Conservation (phyloP, 2,329 filamentous ascomycete genomes). For the Trichoderma aggressivum region DNA sequence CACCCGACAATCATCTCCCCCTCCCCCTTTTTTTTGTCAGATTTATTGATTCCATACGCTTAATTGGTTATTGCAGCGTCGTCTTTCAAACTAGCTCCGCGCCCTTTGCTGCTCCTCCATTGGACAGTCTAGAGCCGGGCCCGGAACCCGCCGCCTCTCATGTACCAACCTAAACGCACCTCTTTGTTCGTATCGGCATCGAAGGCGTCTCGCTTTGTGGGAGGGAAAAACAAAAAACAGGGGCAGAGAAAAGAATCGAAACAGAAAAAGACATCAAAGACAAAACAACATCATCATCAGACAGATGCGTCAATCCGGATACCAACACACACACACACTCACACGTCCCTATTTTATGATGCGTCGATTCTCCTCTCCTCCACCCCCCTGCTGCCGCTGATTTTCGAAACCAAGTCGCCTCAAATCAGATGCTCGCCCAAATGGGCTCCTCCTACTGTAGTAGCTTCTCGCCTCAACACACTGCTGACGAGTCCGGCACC, state of each 20-base stretch:
- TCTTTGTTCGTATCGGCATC: conserved; percentile 8
- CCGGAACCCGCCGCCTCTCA: neutral
- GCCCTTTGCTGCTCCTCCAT: neutral
- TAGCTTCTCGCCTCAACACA: neutral
- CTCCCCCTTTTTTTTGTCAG: neutral
- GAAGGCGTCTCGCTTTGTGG: neutral
- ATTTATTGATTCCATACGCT: neutral
- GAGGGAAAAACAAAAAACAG: neutral
- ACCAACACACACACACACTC: neutral
- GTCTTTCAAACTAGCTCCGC: neutral
- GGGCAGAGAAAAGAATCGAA: neutral
- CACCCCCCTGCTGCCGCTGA: neutral
- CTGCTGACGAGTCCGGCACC: neutral
- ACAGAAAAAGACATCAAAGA: neutral
- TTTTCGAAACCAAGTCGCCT: neutral
- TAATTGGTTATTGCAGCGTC: neutral
- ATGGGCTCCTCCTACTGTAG: neutral
- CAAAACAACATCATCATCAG: neutral
- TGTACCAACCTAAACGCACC: neutral
- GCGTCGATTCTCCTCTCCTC: neutral
- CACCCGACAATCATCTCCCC: too few species aligned
- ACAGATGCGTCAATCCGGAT: neutral
- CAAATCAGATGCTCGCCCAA: neutral
- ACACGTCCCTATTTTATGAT: neutral
- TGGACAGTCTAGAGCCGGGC: neutral